Percentiles rank a stretch among this genome's conserved stretches.
These are phyloP conservation scores for Histomonas meleagridis DNA, from an alignment of 208 protist species.

Conservation along the genomic window DNA sequence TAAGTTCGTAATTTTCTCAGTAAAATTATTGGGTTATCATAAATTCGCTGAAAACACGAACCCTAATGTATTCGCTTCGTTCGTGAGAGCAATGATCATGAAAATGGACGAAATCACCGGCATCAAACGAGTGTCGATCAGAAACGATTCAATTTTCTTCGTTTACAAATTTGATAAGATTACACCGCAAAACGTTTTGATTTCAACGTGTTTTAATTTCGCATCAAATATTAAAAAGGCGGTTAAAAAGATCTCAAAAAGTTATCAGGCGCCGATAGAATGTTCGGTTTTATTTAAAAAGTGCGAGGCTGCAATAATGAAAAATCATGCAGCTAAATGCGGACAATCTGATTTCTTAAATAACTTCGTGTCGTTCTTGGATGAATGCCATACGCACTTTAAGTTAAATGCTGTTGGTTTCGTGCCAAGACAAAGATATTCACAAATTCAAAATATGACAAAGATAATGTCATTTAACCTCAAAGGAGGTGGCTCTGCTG, in stretches of 20 bases:
- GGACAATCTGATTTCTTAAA: background rate
- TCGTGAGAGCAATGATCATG: background rate
- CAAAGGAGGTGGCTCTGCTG: background rate
- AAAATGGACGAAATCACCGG: background rate
- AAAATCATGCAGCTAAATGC: background rate
- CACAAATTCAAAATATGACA: background rate
- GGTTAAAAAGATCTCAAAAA: background rate
- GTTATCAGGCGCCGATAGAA: background rate
- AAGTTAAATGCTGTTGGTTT: background rate
- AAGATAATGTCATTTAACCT: background rate
- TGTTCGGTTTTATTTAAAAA: background rate
- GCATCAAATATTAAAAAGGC: background rate
- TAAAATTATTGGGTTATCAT: background rate
- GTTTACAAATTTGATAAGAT: background rate
- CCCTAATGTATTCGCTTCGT: background rate
- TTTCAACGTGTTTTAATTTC: background rate
- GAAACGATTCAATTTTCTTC: background rate
- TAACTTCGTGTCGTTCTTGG: background rate
- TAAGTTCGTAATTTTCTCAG: background rate
- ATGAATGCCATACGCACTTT: background rate
- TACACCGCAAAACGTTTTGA: background rate
- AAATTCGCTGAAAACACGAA: background rate
- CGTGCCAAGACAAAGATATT: background rate
- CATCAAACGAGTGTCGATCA: background rate
- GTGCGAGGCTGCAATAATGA: background rate